These are phyloP conservation scores for Claviceps lovelessii DNA, from an alignment of 2,329 filamentous ascomycete genomes.

Conservation along the genomic window DNA sequence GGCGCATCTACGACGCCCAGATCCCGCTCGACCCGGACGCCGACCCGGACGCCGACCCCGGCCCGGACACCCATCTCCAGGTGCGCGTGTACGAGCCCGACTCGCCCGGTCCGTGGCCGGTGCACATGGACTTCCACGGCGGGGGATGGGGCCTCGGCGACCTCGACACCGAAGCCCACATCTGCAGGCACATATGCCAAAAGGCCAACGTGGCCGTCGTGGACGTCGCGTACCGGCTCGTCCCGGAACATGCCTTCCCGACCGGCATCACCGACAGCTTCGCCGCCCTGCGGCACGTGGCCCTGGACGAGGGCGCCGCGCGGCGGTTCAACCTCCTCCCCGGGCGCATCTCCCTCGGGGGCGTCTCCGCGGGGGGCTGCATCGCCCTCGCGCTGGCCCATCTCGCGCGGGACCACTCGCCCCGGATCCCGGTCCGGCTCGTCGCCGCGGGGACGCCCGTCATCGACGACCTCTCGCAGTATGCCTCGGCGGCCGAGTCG, in stretches of 20 bases:
- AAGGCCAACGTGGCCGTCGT: slow-evolving; percentile 31
- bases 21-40: slow-evolving; percentile 12
- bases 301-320: slow-evolving; percentile 17
- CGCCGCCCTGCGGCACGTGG: slow-evolving; percentile 26
- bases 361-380: slow-evolving; percentile 30
- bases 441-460: slow-evolving; percentile 26
- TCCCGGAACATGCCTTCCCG: slow-evolving; percentile 36
- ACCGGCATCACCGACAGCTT: slow-evolving; percentile 33
- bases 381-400: slow-evolving; percentile 25
- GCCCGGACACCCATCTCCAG: slow-evolving; percentile 11
- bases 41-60: slow-evolving; percentile 8
- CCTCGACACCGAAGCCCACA: slow-evolving; percentile 33
- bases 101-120: slow-evolving; percentile 26
- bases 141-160: slow-evolving; percentile 37
- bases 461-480: slow-evolving; percentile 25
- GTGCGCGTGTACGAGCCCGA: slow-evolving; percentile 32
- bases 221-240: slow-evolving; percentile 37
- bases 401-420: slow-evolving; percentile 23
- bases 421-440: slow-evolving; percentile 21
- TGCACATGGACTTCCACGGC: slow-evolving; percentile 35
- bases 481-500: slow-evolving; percentile 20
- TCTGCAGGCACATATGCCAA: slow-evolving; percentile 32
- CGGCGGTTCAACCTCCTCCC: slow-evolving; percentile 23
- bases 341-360: slow-evolving; percentile 27
- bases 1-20: slow-evolving; percentile 23